These are phyloP conservation scores for Plasmodium gaboni DNA, from an alignment of 169 alveolate genomes.

Conservation along the genomic window DNA sequence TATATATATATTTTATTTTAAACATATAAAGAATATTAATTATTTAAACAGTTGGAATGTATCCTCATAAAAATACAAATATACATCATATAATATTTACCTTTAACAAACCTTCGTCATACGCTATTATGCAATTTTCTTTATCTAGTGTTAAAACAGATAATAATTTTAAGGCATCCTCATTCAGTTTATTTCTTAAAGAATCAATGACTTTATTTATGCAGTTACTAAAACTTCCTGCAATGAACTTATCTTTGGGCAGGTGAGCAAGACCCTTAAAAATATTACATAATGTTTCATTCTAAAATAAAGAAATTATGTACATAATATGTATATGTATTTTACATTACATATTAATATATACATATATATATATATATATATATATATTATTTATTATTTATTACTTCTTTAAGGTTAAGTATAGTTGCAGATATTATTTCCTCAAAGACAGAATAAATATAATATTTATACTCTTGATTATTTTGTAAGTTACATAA, in stretches of 20 bases:
- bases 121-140: constrained; percentile 62
- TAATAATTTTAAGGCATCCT: constrained; percentile 22
- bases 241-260: constrained; percentile 39
- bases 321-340: not conserved
- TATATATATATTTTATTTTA: not conserved
- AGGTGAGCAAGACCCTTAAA: constrained; percentile 24
- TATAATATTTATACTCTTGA: constrained; percentile 46
- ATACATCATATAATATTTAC: constrained; percentile 9
- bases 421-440: constrained; percentile 43
- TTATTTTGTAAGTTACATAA: constrained; percentile 38
- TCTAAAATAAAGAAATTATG: not conserved
- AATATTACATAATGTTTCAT: constrained; percentile 48
- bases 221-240: constrained; percentile 38
- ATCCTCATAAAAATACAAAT: not conserved
- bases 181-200: constrained; percentile 25
- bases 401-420: constrained; percentile 50
- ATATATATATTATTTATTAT: not conserved
- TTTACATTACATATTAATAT: not conserved
- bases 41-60: not conserved
- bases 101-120: constrained; percentile 71
- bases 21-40: too few species aligned
- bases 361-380: not conserved
- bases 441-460: constrained; percentile 65
- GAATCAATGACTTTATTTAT: constrained; percentile 42
- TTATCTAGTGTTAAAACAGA: constrained; percentile 47